These are phyloP conservation scores for Aspergillus taichungensis DNA, from an alignment of 495 filamentous ascomycete species.

Conservation along the genomic window DNA sequence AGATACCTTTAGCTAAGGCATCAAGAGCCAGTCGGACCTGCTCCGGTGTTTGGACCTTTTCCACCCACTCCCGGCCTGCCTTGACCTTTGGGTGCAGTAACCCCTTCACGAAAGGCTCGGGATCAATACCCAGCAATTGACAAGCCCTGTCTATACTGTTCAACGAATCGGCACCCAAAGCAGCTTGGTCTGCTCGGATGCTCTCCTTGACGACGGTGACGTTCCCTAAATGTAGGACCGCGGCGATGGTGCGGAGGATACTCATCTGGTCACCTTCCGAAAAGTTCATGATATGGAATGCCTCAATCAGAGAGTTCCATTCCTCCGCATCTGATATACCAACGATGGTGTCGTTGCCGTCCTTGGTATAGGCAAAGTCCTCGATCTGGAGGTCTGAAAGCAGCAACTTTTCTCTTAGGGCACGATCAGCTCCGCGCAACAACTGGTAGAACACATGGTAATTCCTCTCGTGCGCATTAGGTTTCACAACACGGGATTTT, in stretches of 20 bases:
- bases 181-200: slow-evolving; percentile 80
- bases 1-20: slow-evolving; percentile 92
- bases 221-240: slow-evolving; percentile 90
- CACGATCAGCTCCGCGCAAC: slow-evolving; percentile 66
- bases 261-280: slow-evolving; percentile 73
- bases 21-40: slow-evolving; percentile 87
- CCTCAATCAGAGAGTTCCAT: slow-evolving; percentile 83
- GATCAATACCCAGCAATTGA: slow-evolving; percentile 70
- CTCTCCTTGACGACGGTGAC: slow-evolving; percentile 83
- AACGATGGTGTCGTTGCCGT: slow-evolving; percentile 81
- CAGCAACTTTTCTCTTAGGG: slow-evolving; percentile 66
- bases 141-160: slow-evolving; percentile 69
- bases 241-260: slow-evolving; percentile 81
- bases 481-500: slow-evolving; percentile 88
- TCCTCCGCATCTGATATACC: slow-evolving; percentile 89
- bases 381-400: slow-evolving; percentile 63
- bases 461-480: slow-evolving; percentile 81
- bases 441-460: slow-evolving; percentile 99
- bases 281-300: slow-evolving; percentile 92
- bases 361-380: slow-evolving; percentile 84
- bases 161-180: slow-evolving; percentile 63
- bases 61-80: slow-evolving; percentile 95
- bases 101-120: slow-evolving; percentile 78
- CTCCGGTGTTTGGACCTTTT: slow-evolving; percentile 94
- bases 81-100: slow-evolving; percentile 88